Percentiles rank a stretch among this genome's conserved stretches.
These are phyloP conservation scores for Zizania palustris DNA, from an alignment of 202 grass and related monocot genomes.

Conservation along the genomic window DNA sequence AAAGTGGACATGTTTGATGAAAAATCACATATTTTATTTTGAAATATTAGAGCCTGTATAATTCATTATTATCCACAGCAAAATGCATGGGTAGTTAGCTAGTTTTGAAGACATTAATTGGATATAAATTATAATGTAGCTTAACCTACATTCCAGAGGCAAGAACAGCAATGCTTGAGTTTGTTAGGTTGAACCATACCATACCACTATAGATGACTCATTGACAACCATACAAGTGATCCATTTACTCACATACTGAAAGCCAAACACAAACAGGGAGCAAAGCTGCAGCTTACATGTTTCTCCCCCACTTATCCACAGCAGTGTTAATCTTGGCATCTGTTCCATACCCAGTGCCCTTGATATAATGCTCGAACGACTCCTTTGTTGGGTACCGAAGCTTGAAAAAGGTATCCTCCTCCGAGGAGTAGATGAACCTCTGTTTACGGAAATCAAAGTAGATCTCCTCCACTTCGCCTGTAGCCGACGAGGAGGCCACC, in stretches of 20 bases:
- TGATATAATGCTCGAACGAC: constrained; percentile 65
- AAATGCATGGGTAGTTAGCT: not conserved
- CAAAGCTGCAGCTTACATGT: constrained; percentile 73
- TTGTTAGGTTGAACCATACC: constrained; percentile 6
- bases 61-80: not conserved
- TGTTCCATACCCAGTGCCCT: constrained; percentile 86
- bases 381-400: constrained; percentile 93
- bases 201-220: not conserved
- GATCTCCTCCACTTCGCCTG: constrained; percentile 61
- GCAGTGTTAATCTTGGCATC: constrained; percentile 77
- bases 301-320: constrained; percentile 93
- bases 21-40: not conserved
- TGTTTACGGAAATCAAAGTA: constrained; percentile 99
- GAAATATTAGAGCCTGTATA: not conserved
- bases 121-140: constrained; percentile 24
- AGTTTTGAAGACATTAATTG: not conserved
- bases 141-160: not conserved
- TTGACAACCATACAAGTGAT: not conserved
- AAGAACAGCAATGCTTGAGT: not conserved
- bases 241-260: constrained; percentile 34
- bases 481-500: constrained; percentile 59
- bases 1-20: not conserved
- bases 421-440: constrained; percentile 74
- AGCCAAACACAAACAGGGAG: not conserved
- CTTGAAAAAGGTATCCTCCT: constrained; percentile 81